Percentiles rank a stretch among this genome's conserved stretches.
Conservation (phyloP, 768 basidiomycete species). For the Tulasnella sp. region DNA sequence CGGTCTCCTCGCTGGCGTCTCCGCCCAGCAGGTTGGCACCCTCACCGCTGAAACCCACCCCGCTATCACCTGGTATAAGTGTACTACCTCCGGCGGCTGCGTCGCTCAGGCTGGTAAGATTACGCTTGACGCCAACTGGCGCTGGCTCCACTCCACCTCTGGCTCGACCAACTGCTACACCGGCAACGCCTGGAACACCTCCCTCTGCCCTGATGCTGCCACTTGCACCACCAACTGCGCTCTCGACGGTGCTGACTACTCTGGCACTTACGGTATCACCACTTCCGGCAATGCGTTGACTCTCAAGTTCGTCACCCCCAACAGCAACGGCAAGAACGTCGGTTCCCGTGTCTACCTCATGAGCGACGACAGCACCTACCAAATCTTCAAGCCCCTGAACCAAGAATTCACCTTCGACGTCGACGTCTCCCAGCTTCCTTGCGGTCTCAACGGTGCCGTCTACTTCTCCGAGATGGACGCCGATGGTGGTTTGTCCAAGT, state of each 20-base stretch:
- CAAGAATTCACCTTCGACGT: slow-evolving; percentile 56
- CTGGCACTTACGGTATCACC: slow-evolving; percentile 22
- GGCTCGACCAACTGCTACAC: slow-evolving; percentile 41
- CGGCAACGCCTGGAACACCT: slow-evolving; percentile 48
- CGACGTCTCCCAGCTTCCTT: slow-evolving; percentile 49
- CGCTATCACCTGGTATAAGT: slow-evolving; percentile 40
- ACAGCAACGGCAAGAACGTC: slow-evolving; percentile 12
- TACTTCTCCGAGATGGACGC: slow-evolving; percentile 56
- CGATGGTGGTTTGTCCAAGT: slow-evolving; percentile 46
- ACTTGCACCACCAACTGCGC: slow-evolving; percentile 42
- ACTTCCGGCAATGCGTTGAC: slow-evolving; percentile 20
- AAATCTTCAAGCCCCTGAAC: slow-evolving; percentile 46
- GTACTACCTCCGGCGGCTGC: slow-evolving; percentile 34
- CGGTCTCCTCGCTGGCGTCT: slow-evolving; percentile 16
- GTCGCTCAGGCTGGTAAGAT: slow-evolving; percentile 2
- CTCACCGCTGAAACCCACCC: slow-evolving; percentile 44
- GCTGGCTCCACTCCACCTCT: slow-evolving; percentile 32
- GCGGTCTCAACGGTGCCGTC: slow-evolving; percentile 54
- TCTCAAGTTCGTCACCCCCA: slow-evolving; percentile 21
- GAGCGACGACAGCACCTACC: slow-evolving; percentile 35
- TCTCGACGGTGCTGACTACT: slow-evolving; percentile 30
- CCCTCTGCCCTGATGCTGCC: slow-evolving; percentile 43
- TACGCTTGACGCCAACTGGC: slow-evolving; percentile 22
- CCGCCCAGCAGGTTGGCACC: slow-evolving; percentile 44
- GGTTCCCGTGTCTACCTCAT: slow-evolving; percentile 41